A percentile compares a stretch with the other conserved stretches of the same genome.
Conservation (phyloP, 78 protist species). For the Andalucia godoyi region DNA sequence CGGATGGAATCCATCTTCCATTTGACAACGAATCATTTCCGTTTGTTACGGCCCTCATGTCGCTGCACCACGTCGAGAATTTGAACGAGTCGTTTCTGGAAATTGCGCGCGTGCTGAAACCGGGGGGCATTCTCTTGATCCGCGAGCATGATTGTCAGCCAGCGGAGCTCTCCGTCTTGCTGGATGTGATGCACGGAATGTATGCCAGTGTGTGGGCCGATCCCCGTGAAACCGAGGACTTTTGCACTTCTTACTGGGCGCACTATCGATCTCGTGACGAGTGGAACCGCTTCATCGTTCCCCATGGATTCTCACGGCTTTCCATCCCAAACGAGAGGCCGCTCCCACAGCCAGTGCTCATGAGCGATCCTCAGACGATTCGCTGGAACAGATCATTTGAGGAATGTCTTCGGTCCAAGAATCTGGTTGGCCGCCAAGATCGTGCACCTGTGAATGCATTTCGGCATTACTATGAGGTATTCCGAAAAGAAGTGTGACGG, state of each 20-base stretch:
- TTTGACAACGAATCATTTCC: not conserved
- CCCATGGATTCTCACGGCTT: no score
- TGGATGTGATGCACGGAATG: conserved; percentile 1
- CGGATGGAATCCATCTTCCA: not conserved
- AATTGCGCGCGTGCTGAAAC: not conserved
- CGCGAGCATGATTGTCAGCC: conserved; percentile 1
- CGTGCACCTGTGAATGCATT: no score
- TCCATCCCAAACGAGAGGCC: no score
- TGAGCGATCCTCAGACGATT: no score
- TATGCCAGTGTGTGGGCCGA: not conserved
- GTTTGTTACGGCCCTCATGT: not conserved
- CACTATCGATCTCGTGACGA: not conserved
- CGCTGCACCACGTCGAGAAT: not conserved
- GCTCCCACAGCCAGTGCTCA: no score
- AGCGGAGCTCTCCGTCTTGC: not conserved
- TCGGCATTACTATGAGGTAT: no score
- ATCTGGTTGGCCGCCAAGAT: no score
- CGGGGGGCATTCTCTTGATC: not conserved
- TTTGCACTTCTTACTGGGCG: not conserved
- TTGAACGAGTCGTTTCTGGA: not conserved
- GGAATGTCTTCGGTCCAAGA: no score
- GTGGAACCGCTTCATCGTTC: no score
- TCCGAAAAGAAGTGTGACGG: no score
- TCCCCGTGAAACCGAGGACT: not conserved
- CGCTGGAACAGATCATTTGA: no score